A percentile compares a stretch with the other conserved stretches of the same genome.
phyloP scores from a whole-genome alignment of 768 basidiomycete genomes.

The Sarcodon aspratus region DNA sequence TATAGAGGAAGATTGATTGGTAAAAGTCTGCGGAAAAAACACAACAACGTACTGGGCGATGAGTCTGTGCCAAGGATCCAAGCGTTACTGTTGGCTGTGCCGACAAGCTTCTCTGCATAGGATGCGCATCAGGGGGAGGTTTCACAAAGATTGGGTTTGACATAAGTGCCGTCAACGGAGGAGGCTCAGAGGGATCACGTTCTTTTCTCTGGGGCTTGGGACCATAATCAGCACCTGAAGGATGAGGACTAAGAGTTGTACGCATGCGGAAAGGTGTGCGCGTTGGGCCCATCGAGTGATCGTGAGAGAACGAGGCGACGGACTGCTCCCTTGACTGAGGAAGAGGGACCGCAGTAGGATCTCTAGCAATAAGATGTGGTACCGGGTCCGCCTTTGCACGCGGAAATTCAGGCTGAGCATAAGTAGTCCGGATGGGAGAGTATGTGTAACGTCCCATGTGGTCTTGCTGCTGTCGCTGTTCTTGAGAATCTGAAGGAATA shows the following conservation, averaged over 20 bases:
- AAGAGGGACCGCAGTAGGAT: slow-evolving; percentile 18
- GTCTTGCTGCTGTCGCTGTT: not conserved
- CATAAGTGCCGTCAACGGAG: slow-evolving; percentile 46
- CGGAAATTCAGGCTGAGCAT: slow-evolving; percentile 59
- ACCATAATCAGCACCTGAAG: slow-evolving; percentile 30
- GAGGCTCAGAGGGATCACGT: slow-evolving; percentile 58
- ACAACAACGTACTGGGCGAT: slow-evolving; percentile 35
- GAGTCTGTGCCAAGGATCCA: slow-evolving; percentile 28
- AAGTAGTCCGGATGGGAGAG: slow-evolving; percentile 5
- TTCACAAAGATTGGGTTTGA: slow-evolving; percentile 64
- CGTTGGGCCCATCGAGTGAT: slow-evolving; percentile 36
- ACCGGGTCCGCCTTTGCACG: slow-evolving; percentile 34
- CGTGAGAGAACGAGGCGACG: slow-evolving; percentile 20
- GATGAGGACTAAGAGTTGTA: slow-evolving; percentile 62
- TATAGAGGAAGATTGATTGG: slow-evolving; percentile 11
- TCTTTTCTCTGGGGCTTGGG: slow-evolving; percentile 27
- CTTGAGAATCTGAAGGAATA: not conserved
- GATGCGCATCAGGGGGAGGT: slow-evolving; percentile 30
- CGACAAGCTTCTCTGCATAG: slow-evolving; percentile 1
- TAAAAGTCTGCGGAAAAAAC: slow-evolving; percentile 1
- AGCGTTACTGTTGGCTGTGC: slow-evolving; percentile 11
- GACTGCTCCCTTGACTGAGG: slow-evolving; percentile 26
- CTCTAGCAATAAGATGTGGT: slow-evolving; percentile 4
- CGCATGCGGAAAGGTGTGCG: slow-evolving; percentile 47
- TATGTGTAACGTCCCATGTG: not conserved